Evolutionary conservation across 176 grass and related monocot species (phyloP).

Genomic region (Poa annua): DNA sequence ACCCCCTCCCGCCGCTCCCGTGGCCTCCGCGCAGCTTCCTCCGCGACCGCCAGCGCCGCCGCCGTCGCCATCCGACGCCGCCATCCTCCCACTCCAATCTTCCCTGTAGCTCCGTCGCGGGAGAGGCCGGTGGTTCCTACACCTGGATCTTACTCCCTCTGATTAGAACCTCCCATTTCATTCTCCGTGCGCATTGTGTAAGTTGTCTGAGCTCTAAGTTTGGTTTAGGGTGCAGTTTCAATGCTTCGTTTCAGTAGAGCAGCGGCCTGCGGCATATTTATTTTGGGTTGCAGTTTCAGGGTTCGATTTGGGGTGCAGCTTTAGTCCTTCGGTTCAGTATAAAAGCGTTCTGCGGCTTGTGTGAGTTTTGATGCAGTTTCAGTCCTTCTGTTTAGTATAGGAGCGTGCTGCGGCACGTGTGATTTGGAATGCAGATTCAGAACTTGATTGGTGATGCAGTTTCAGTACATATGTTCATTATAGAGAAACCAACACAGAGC

Average conservation of each 20-base stretch:
- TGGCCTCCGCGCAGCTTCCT: no score
- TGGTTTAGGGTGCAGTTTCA: slow-evolving; percentile 5
- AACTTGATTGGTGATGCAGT: background rate
- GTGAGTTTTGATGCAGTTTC: background rate
- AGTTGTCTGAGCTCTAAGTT: no score
- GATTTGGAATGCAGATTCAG: background rate
- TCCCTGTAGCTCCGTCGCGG: no score
- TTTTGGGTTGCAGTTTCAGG: background rate
- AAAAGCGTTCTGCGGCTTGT: background rate
- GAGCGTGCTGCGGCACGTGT: background rate
- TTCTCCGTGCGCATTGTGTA: background rate
- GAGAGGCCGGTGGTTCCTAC: no score
- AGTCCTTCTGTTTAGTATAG: background rate
- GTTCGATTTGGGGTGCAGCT: background rate
- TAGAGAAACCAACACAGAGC: background rate
- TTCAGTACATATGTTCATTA: slow-evolving; percentile 14
- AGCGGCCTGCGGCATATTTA: background rate
- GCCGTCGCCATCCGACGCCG: no score
- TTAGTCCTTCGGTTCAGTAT: background rate
- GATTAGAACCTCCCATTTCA: background rate
- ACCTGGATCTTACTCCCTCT: no score
- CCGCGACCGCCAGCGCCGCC: no score
- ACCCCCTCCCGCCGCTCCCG: no score
- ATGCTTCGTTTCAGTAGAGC: background rate
- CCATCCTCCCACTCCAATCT: no score